A percentile compares a stretch with the other conserved stretches of the same genome.
Evolutionary conservation across 768 basidiomycete species (phyloP).

Genomic region (Suillus variegatus): DNA sequence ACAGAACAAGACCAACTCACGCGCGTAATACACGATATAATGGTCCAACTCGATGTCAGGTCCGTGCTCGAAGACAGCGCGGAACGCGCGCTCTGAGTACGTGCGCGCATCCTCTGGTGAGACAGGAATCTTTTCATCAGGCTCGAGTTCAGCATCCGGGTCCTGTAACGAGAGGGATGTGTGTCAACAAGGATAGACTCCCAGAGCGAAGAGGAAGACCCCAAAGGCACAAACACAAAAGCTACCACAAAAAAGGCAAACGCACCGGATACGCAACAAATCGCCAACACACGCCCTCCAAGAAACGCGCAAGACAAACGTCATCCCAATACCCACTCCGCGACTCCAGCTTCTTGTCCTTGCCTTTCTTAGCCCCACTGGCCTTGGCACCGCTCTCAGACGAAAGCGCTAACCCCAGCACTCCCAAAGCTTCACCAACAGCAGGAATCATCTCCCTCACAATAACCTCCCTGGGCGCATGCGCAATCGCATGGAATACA

Average conservation of each 20-base stretch:
- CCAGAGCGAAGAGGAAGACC: neutral
- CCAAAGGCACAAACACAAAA: neutral
- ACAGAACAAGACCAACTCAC: slow-evolving; percentile 45
- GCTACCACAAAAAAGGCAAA: slow-evolving; percentile 11
- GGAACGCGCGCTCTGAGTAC: slow-evolving; percentile 58
- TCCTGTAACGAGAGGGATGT: slow-evolving; percentile 39
- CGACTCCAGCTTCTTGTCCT: slow-evolving; percentile 36
- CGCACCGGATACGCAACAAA: slow-evolving; percentile 86
- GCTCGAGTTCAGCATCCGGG: slow-evolving; percentile 58
- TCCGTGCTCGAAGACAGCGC: slow-evolving; percentile 69
- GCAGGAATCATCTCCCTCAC: slow-evolving; percentile 65
- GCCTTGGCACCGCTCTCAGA: slow-evolving; percentile 13
- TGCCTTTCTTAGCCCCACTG: slow-evolving; percentile 23
- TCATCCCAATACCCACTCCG: slow-evolving; percentile 84
- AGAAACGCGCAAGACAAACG: slow-evolving; percentile 74
- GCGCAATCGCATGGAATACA: slow-evolving; percentile 72
- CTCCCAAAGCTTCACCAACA: slow-evolving; percentile 49
- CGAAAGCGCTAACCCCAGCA: slow-evolving; percentile 29
- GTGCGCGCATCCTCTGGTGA: slow-evolving; percentile 53
- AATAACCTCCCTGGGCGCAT: slow-evolving; percentile 70
- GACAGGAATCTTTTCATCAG: slow-evolving; percentile 34
- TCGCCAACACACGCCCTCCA: slow-evolving; percentile 81
- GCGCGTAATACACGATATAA: slow-evolving; percentile 84
- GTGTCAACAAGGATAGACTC: neutral
- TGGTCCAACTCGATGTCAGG: slow-evolving; percentile 83